These are phyloP conservation scores for Trametes gibbosa DNA, from an alignment of 768 basidiomycete species.

Conservation along the genomic window DNA sequence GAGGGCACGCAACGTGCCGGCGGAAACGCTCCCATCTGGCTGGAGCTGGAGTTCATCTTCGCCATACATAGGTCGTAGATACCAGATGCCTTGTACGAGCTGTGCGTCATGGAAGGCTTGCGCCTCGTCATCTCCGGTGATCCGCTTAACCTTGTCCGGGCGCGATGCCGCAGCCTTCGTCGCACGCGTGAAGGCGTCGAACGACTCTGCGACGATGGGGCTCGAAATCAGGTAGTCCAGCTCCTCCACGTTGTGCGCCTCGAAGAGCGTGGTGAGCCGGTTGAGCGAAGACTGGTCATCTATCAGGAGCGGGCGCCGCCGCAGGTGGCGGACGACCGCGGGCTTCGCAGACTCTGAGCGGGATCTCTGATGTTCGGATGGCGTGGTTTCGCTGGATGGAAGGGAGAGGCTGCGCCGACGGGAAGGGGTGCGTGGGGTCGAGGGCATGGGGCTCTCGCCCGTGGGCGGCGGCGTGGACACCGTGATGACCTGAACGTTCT, in stretches of 20 bases:
- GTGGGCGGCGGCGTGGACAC: constrained; percentile 10
- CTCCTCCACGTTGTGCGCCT: constrained; percentile 35
- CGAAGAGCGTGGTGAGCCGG: constrained; percentile 38
- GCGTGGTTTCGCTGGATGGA: not conserved
- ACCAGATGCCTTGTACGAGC: constrained; percentile 43
- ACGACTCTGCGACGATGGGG: constrained; percentile 21
- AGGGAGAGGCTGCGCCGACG: constrained; percentile 16
- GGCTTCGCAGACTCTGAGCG: constrained; percentile 18
- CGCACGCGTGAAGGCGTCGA: constrained; percentile 17
- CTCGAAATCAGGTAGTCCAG: constrained; percentile 33
- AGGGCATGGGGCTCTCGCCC: constrained; percentile 7
- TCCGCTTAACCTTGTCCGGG: constrained; percentile 36
- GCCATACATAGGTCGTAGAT: constrained; percentile 52
- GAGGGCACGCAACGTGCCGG: constrained; percentile 69
- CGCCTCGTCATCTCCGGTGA: constrained; percentile 44
- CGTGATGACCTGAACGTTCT: constrained; percentile 8
- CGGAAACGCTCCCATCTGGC: constrained; percentile 60
- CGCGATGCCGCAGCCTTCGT: constrained; percentile 12
- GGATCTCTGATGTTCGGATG: constrained; percentile 14
- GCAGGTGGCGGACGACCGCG: constrained; percentile 28
- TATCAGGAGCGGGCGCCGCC: constrained; percentile 37
- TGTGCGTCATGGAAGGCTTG: constrained; percentile 40
- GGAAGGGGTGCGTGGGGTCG: constrained; percentile 13
- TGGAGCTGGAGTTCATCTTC: constrained; percentile 63
- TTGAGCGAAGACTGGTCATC: constrained; percentile 38